Evolutionary conservation across 306 rosid species (phyloP).

Genomic region (Ceratonia siliqua): DNA sequence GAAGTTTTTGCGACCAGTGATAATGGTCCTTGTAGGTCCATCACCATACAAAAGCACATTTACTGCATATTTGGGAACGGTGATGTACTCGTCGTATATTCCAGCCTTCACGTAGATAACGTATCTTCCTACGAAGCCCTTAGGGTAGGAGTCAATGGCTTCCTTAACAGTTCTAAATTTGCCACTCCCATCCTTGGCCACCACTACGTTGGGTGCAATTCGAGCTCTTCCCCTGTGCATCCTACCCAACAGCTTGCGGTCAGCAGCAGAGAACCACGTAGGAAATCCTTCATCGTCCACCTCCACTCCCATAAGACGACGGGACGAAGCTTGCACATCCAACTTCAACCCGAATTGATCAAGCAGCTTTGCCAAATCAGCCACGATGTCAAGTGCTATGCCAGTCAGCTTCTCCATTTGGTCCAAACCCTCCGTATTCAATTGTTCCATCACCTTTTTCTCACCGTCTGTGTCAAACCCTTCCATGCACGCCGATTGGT

Average conservation of each 20-base stretch:
- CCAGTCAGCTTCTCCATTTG: constrained; percentile 36
- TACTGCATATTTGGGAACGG: constrained; percentile 6
- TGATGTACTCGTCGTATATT: constrained; percentile 44
- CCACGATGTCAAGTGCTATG: constrained; percentile 49
- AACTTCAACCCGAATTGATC: constrained; percentile 31
- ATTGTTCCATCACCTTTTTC: not conserved
- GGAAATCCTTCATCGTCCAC: constrained; percentile 42
- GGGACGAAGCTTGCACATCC: constrained; percentile 20
- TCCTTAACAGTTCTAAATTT: constrained; percentile 45
- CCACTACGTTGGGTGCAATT: constrained; percentile 57
- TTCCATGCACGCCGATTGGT: not conserved
- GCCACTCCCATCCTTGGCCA: constrained; percentile 62
- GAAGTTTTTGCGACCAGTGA: constrained; percentile 56
- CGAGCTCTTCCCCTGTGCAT: too few species aligned
- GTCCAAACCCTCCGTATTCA: not conserved
- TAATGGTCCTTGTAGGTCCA: constrained; percentile 53
- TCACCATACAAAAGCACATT: constrained; percentile 62
- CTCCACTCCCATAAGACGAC: constrained; percentile 43
- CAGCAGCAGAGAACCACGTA: constrained; percentile 47
- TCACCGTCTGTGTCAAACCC: not conserved
- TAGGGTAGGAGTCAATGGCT: constrained; percentile 52
- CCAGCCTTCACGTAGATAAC: constrained; percentile 56
- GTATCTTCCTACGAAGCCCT: constrained; percentile 36
- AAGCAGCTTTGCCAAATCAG: constrained; percentile 28
- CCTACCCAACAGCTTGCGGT: constrained; percentile 51